Conservation (phyloP, 106 monocot genomes). For the Dioscorea zingiberensis region DNA sequence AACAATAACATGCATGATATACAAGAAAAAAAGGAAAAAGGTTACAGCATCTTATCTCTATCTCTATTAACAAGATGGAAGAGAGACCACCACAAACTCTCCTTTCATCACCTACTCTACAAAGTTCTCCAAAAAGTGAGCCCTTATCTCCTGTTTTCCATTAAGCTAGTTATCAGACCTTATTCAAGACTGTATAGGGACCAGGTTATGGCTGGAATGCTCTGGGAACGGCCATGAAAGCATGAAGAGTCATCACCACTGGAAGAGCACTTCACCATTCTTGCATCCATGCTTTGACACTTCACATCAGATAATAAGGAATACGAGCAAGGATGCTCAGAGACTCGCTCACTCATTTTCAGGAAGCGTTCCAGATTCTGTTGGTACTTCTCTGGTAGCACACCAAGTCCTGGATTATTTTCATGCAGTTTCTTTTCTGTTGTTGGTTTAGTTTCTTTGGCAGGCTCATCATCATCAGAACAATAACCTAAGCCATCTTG, state of each 20-base stretch:
- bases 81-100: too few species aligned
- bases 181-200: background rate
- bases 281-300: background rate
- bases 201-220: conserved; percentile 8
- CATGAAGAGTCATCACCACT: conserved; percentile 40
- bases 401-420: background rate
- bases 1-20: too few species aligned
- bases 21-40: too few species aligned
- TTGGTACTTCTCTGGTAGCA: conserved; percentile 25
- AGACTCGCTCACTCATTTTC: conserved; percentile 15
- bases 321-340: conserved; percentile 9
- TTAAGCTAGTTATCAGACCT: too few species aligned
- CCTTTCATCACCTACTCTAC: too few species aligned
- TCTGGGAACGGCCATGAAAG: conserved; percentile 15
- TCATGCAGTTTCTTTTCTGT: background rate
- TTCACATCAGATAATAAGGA: conserved; percentile 3
- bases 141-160: too few species aligned
- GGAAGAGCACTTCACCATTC: conserved; percentile 32
- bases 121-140: too few species aligned
- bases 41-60: too few species aligned
- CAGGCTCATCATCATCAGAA: conserved; percentile 42
- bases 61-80: too few species aligned
- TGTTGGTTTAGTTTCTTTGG: background rate
- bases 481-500: conserved; percentile 50
- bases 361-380: conserved; percentile 38